Evolutionary conservation across 73 alveolate genomes (phyloP), one percentile per base, ranked within the genome.

Genomic region (Breviolum minutum): DNA sequence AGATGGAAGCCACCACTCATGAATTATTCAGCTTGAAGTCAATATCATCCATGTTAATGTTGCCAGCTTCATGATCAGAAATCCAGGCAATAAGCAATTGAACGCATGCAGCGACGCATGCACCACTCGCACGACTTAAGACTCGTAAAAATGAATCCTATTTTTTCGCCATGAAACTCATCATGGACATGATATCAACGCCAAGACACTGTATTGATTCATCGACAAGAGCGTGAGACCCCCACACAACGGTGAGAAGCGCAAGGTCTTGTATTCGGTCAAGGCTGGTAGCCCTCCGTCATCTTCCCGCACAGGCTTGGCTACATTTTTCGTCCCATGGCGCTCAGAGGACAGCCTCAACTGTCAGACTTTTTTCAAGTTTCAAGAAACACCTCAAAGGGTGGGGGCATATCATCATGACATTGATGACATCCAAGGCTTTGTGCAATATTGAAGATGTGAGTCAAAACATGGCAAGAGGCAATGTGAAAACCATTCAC

Each of bases 231-330:
- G 92, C 24, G 98, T 77, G 54, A 93, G 60, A 68, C 98, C 98
- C 14, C 98, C 98, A 8, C 83, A 86, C 62, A 93, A 82, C 63
- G 98, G 63, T 12, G 98, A 93, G n/a, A 74, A 79, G 83, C 87
- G 82, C 30, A 93, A 6, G 16, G 82, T 60, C 20, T 27, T 73
- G 81, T 94, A 80, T 63, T 94, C 99, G 22, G 99, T 94, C 73
- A 94, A 10, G 83, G 99, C 99, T 7, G 99, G 99, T 73, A 79
- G 76, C 70, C 99, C 99, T 6, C 99, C 99, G 40, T 94, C 99
- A 40, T 94, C 99, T 64, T 94, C 99, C 5, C 99, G 71, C 70
- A 63, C 73, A 9, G 99, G 99, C 63, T 81, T 94, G 60, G 99
- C 92, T 61, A 94, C 94, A n/a, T 64, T n/a, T 17, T 40, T 32